phyloP scores from a whole-genome alignment of 495 filamentous ascomycete species.

The Trichocladium uniseriatum region DNA sequence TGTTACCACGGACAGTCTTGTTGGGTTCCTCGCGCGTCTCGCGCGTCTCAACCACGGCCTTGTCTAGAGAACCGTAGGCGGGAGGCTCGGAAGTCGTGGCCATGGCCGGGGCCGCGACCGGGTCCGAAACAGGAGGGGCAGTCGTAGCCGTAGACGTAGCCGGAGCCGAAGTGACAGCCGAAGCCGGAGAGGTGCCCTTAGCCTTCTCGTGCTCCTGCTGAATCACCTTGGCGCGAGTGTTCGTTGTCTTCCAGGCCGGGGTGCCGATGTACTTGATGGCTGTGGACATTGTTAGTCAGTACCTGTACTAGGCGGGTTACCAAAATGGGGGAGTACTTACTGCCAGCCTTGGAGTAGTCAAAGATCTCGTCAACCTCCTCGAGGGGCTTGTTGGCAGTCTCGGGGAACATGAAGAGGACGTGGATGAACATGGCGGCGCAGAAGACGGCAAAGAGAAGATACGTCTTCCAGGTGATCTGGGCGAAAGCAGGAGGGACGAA shows the following conservation, averaged over 20 bases:
- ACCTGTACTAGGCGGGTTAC: background rate
- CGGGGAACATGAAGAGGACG: slow-evolving; percentile 74
- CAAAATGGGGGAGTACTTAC: slow-evolving; percentile 6
- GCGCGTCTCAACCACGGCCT: no score
- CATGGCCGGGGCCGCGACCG: no score
- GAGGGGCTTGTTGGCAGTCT: slow-evolving; percentile 72
- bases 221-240: slow-evolving; percentile 25
- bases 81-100: no score
- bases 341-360: slow-evolving; percentile 32
- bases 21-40: no score
- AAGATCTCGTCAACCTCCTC: slow-evolving; percentile 70
- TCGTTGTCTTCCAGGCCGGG: slow-evolving; percentile 58
- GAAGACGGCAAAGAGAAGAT: slow-evolving; percentile 69
- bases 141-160: no score
- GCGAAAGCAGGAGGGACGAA: slow-evolving; percentile 69
- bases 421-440: slow-evolving; percentile 63
- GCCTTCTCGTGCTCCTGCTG: slow-evolving; percentile 27
- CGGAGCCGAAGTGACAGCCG: no score
- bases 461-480: slow-evolving; percentile 65
- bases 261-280: slow-evolving; percentile 55
- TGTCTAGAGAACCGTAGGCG: no score
- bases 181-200: no score
- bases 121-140: no score
- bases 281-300: slow-evolving; percentile 22
- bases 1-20: no score